Evolutionary conservation across 768 basidiomycete genomes (phyloP), one percentile per base, ranked within the genome.

Genomic region (Hygrophorus pudorinus): DNA sequence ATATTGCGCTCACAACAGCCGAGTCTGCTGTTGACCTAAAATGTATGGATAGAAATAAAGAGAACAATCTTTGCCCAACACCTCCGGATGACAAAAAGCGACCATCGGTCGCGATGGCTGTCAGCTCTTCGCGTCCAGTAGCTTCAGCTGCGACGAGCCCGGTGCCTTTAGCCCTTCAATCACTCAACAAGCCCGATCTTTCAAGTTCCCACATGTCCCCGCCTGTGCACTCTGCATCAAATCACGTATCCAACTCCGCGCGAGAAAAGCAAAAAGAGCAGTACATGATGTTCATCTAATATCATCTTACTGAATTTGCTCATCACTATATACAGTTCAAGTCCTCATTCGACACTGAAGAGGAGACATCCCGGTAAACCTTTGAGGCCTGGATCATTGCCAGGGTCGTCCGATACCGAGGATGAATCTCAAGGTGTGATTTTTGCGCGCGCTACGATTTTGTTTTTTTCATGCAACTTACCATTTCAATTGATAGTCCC

Each of bases 331-430:
- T 13, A 30, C 28, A 41, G 8, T 30, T 32, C 10, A 29, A 29
- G 14, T 30, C 20, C 12, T 37, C 38, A 17, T 50, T 47, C 48
- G 49, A 56, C 28, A 40, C 30, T n/a, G 41, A 41, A 16, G 39
- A 6, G 32, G 41, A 34, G 20, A 32, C 32, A n/a, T n/a, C n/a
- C n/a, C n/a, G n/a, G n/a, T n/a, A n/a, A n/a, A n/a, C n/a, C n/a
- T n/a, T n/a, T n/a, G n/a, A n/a, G n/a, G n/a, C n/a, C n/a, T n/a
- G n/a, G n/a, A n/a, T n/a, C n/a, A n/a, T n/a, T n/a, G 13, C 13
- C 44, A n/a, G 38, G 16, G 17, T 57, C 58, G 5, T 59, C 52
- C 10, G 53, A 56, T 33, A 58, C 48, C 2, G 57, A 58, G 21
- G 50, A 51, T 11, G 49, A 54, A 16, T 43, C 53, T 13, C 42